A percentile compares a stretch with the other conserved stretches of the same genome.
These are phyloP conservation scores for Cladorrhinum sp. DNA, from an alignment of 2,329 filamentous ascomycete genomes.

Conservation along the genomic window DNA sequence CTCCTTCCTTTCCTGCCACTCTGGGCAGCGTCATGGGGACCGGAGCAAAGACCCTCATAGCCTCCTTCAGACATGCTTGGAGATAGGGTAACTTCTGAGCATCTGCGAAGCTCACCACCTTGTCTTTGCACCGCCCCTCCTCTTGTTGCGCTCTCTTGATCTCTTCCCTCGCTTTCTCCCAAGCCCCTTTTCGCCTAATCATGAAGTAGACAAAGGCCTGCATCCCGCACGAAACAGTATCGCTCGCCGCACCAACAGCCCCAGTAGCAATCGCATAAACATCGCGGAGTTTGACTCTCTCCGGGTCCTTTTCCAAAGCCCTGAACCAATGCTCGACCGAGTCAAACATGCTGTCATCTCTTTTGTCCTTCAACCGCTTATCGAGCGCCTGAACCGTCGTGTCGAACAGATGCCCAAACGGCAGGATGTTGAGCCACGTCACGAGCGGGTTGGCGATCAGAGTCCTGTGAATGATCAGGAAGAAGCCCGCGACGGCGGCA, in stretches of 20 bases:
- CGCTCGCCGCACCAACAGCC: conserved; percentile 19
- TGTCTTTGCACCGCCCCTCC: conserved; percentile 3
- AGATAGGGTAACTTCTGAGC: conserved; percentile 32
- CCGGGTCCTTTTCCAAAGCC: neutral
- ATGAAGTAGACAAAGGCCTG: conserved; percentile 27
- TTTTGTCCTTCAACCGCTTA: conserved; percentile 16
- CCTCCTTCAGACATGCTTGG: conserved; percentile 34
- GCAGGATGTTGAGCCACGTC: conserved; percentile 25
- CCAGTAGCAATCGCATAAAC: conserved; percentile 8
- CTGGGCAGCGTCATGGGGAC: conserved; percentile 28
- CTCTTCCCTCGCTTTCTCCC: conserved; percentile 21
- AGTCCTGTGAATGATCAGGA: conserved; percentile 20
- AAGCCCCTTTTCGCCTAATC: conserved; percentile 16
- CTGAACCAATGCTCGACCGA: conserved; percentile 5
- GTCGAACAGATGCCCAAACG: conserved; percentile 27
- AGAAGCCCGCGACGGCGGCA: conserved; percentile 23
- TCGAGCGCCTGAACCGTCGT: conserved; percentile 20
- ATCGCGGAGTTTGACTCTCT: conserved; percentile 2
- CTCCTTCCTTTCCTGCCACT: conserved; percentile 25
- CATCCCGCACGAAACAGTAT: conserved; percentile 20
- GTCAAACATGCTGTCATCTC: neutral
- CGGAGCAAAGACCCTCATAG: conserved; percentile 29
- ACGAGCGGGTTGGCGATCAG: conserved; percentile 30
- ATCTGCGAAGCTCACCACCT: conserved; percentile 25
- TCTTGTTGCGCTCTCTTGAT: conserved; percentile 18